Evolutionary conservation across 2,329 filamentous ascomycete species (phyloP).

Genomic region (Aureobasidium sp.): DNA sequence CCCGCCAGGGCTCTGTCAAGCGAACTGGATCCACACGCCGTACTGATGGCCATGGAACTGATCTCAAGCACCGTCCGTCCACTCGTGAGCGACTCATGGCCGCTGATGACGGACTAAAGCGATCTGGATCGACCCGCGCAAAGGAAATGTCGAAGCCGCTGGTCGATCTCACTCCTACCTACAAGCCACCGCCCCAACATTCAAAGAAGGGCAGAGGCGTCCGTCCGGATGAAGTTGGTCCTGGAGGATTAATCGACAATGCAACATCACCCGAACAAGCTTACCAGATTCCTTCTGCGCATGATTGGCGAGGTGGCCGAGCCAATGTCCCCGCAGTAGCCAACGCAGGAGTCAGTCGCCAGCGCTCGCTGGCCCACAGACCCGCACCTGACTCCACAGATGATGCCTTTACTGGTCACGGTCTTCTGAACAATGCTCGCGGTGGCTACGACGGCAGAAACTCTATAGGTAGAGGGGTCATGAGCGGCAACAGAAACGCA

Average conservation of each 20-base stretch:
- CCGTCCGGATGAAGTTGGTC: constrained; percentile 22
- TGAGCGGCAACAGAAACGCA: constrained; percentile 35
- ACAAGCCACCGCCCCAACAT: constrained; percentile 55
- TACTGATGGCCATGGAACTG: constrained; percentile 13
- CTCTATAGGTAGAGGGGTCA: constrained; percentile 35
- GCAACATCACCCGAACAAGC: constrained; percentile 38
- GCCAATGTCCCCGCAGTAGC: not conserved
- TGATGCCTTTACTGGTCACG: constrained; percentile 36
- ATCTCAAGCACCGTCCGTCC: constrained; percentile 10
- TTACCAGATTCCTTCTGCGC: constrained; percentile 33
- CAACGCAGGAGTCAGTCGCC: not conserved
- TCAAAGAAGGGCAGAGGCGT: constrained; percentile 45
- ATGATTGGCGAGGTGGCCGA: constrained; percentile 36
- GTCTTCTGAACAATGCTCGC: constrained; percentile 32
- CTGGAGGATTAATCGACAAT: constrained; percentile 37
- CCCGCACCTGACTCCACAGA: not conserved
- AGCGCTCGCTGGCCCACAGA: not conserved
- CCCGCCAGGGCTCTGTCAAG: constrained; percentile 14
- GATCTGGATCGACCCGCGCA: constrained; percentile 35
- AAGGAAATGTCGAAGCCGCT: constrained; percentile 49
- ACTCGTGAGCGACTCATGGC: constrained; percentile 11
- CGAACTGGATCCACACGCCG: constrained; percentile 28
- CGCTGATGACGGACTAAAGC: constrained; percentile 29
- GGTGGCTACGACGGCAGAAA: constrained; percentile 32
- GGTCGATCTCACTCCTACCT: constrained; percentile 58